A percentile compares a stretch with the other conserved stretches of the same genome.
Evolutionary conservation across 768 basidiomycete genomes (phyloP).

Genomic region (Candolleomyces eurysporus): DNA sequence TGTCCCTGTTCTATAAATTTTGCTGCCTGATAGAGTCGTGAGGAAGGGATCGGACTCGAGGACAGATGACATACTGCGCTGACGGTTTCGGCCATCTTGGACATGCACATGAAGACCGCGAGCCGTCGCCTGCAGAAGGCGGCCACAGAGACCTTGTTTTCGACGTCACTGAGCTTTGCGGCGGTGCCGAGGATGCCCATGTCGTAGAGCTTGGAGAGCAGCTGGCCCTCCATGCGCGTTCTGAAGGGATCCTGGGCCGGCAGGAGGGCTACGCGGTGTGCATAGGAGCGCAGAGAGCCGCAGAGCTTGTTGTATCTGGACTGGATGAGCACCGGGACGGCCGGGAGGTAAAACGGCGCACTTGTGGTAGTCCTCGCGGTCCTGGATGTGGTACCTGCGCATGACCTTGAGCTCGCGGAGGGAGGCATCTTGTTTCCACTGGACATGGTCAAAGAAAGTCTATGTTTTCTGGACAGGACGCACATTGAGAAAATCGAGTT

Average conservation of each 20-base stretch:
- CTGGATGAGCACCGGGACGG: background rate
- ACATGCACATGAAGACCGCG: conserved; percentile 88
- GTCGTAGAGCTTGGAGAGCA: conserved; percentile 95
- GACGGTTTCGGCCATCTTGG: conserved; percentile 95
- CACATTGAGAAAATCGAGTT: conserved; percentile 96
- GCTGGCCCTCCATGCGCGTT: conserved; percentile 75
- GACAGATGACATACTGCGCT: conserved; percentile 66
- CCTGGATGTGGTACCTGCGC: conserved; percentile 93
- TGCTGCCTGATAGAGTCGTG: conserved; percentile 62
- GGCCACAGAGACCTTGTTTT: conserved; percentile 94
- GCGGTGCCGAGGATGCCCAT: conserved; percentile 87
- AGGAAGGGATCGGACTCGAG: conserved; percentile 2
- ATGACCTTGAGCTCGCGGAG: conserved; percentile 90
- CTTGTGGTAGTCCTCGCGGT: conserved; percentile 94
- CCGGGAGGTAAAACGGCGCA: conserved; percentile 26
- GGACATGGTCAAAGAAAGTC: conserved; percentile 12
- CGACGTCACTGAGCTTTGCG: conserved; percentile 90
- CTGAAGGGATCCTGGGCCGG: conserved; percentile 90
- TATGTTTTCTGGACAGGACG: conserved; percentile 19
- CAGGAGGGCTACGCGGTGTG: conserved; percentile 83
- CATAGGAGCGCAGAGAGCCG: conserved; percentile 80
- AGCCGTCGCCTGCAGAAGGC: conserved; percentile 91
- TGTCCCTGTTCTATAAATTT: conserved; percentile 99
- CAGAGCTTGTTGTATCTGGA: conserved; percentile 90
- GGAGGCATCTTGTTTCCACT: conserved; percentile 98